A percentile compares a stretch with the other conserved stretches of the same genome.
phyloP scores from a whole-genome alignment of 108 stramenopile species.

The Skeletonema costatum region DNA sequence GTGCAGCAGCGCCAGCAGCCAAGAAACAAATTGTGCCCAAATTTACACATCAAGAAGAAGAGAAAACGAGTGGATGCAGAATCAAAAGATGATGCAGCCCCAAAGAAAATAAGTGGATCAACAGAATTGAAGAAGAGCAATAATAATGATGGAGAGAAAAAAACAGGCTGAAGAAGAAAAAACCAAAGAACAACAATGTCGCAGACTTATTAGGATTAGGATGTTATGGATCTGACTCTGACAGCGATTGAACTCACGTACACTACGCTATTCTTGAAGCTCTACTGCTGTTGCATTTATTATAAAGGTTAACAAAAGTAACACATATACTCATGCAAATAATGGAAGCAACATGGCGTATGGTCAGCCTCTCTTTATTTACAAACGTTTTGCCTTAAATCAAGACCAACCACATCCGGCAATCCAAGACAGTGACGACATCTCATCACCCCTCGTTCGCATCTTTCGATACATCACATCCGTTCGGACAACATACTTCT shows the following conservation, averaged over 20 bases:
- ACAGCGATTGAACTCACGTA: not conserved
- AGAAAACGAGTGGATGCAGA: slow-evolving; percentile 3
- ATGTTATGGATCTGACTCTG: slow-evolving; percentile 76
- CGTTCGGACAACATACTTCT: slow-evolving; percentile 45
- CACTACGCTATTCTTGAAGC: not conserved
- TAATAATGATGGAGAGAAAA: not conserved
- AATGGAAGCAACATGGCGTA: not conserved
- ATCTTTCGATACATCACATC: slow-evolving; percentile 45
- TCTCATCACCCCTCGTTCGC: not conserved
- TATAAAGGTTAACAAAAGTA: not conserved
- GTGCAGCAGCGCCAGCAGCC: slow-evolving; percentile 8
- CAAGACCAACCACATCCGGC: not conserved
- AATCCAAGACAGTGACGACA: not conserved
- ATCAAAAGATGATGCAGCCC: not conserved
- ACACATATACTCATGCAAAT: not conserved
- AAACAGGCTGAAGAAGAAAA: not conserved
- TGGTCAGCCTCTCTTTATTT: not conserved
- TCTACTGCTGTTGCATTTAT: not conserved
- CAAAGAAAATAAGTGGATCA: not conserved
- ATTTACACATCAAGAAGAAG: slow-evolving; percentile 48
- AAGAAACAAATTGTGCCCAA: slow-evolving; percentile 29
- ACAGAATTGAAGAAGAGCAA: not conserved
- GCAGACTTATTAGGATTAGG: slow-evolving; percentile 55
- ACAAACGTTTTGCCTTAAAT: not conserved
- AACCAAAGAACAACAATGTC: not conserved